These are phyloP conservation scores for Entamoeba moshkovskii DNA, from an alignment of 208 protist species.

Conservation along the genomic window DNA sequence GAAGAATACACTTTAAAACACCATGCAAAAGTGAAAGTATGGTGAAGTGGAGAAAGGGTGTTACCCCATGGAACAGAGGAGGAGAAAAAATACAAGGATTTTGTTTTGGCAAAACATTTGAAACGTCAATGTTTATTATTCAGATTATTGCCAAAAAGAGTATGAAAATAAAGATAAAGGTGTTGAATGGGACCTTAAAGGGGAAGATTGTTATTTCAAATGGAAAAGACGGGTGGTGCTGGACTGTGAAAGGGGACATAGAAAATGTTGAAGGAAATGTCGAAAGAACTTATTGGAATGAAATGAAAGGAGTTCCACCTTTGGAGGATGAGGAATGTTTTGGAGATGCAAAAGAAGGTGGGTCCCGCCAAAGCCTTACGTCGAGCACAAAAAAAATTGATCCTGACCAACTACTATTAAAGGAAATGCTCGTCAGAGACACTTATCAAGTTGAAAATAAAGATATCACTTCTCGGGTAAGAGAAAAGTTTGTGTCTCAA, in stretches of 20 bases:
- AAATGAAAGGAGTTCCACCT: neutral
- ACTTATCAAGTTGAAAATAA: neutral
- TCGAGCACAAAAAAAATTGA: neutral
- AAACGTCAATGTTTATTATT: neutral
- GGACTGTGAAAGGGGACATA: neutral
- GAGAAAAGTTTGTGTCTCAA: neutral
- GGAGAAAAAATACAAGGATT: neutral
- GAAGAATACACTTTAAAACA: neutral
- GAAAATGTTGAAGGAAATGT: neutral
- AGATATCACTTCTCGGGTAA: neutral
- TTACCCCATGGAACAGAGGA: neutral
- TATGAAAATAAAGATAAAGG: neutral
- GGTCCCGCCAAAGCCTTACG: no score
- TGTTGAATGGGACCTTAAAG: neutral
- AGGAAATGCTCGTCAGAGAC: neutral
- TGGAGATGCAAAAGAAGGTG: neutral
- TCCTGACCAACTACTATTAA: neutral
- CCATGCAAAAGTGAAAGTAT: neutral
- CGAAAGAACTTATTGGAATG: neutral
- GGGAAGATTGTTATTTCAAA: neutral
- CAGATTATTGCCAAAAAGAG: neutral
- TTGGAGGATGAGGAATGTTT: neutral
- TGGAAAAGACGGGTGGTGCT: neutral
- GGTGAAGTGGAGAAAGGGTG: neutral
- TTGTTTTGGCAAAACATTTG: neutral